Evolutionary conservation across 345 rosid species (phyloP), one percentile per base, ranked within the genome.

Genomic region (Toxicodendron radicans): DNA sequence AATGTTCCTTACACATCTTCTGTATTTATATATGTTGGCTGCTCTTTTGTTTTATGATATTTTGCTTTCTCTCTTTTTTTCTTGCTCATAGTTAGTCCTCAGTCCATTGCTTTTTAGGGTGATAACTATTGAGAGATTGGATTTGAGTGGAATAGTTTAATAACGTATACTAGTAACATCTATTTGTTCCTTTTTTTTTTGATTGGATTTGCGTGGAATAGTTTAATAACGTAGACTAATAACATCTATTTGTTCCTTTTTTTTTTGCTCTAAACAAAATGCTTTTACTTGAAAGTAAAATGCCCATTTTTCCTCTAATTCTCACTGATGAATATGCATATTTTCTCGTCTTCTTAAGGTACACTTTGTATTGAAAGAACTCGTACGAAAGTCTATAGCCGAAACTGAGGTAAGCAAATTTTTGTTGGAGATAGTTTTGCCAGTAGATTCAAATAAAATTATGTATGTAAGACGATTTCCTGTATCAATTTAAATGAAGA

Each of bases 311-410:
- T 53, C 2, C 13, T n/a, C 30, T 20, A 10, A 43, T 58, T 69
- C 12, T 33, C 16, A 10, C 51, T n/a, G 14, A n/a, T 56, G 60
- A 72, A 20, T 66, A 20, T 58, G 51, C 12, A 23, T 72, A 23
- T 51, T 58, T 64, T 66, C 27, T 38, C 64, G 35, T 77, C 63
- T 68, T 66, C 58, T 54, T 54, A 75, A 95, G 99, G 99, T 95
- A 61, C 99, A 95, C 80, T 89, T 93, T 64, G 85, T 95, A 63
- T 80, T 93, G 89, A 95, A 95, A 83, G 99, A 95, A 79, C 94
- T 95, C 74, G 99, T 95, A 65, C 90, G 99, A 71, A 93, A 91
- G 81, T 95, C 99, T 0, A 95, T 95, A 70, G 85, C 93, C 54
- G 92, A 84, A 79, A 95, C 98, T 56, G 97, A 89, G 97, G 99